Conservation (phyloP, 441 rosid genomes). For the Adansonia madagascariensis region DNA sequence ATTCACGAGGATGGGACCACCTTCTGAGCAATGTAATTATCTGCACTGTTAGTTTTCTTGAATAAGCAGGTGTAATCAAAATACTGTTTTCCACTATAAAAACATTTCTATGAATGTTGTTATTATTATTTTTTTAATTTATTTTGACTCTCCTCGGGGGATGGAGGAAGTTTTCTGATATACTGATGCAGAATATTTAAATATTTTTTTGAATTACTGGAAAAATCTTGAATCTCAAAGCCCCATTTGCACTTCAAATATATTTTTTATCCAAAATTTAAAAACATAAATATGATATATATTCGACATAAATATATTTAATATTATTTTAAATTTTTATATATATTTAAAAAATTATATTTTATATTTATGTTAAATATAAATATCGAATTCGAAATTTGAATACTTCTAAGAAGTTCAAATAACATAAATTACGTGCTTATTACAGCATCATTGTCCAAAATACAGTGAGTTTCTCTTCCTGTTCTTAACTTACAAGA, state of each 20-base stretch:
- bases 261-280: background rate
- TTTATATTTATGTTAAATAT: too few relatives aligned
- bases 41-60: constrained; percentile 8
- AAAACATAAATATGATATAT: background rate
- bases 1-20: constrained; percentile 27
- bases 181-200: constrained; percentile 4
- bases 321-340: background rate
- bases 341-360: too few relatives aligned
- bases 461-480: too few relatives aligned
- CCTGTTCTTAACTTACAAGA: too few relatives aligned
- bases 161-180: constrained; percentile 20
- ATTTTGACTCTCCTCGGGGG: background rate
- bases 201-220: constrained; percentile 22
- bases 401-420: too few relatives aligned
- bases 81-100: background rate
- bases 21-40: constrained; percentile 18
- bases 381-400: too few relatives aligned
- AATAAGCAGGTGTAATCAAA: background rate
- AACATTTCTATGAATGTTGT: background rate
- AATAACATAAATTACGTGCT: too few relatives aligned
- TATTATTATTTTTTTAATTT: background rate
- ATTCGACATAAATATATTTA: background rate
- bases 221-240: constrained; percentile 14
- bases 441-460: too few relatives aligned
- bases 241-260: constrained; percentile 23